These are phyloP conservation scores for Fusarium pseudonygamai DNA, from an alignment of 2,329 filamentous ascomycete species.

Conservation along the genomic window DNA sequence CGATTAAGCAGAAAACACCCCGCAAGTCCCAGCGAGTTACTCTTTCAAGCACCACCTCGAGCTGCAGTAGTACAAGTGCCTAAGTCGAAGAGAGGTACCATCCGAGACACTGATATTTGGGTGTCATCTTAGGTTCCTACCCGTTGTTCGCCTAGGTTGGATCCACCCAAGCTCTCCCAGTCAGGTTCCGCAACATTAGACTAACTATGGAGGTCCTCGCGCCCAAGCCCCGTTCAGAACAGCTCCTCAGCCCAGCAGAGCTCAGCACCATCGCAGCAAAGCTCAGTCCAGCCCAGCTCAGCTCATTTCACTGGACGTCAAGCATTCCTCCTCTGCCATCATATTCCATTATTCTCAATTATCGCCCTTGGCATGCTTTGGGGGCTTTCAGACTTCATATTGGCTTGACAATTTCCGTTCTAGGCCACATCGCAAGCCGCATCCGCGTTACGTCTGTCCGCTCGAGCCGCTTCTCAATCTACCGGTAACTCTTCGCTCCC, in stretches of 20 bases:
- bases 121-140: constrained; percentile 37
- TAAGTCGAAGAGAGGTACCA: constrained; percentile 29
- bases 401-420: constrained; percentile 32
- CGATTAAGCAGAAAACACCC: constrained; percentile 41
- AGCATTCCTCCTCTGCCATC: constrained; percentile 44
- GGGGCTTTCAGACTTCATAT: constrained; percentile 22
- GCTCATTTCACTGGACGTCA: constrained; percentile 42
- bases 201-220: constrained; percentile 14
- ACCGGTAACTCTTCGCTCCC: constrained; percentile 1
- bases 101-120: constrained; percentile 26
- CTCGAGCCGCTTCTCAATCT: constrained; percentile 23
- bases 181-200: constrained; percentile 26
- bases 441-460: constrained; percentile 15
- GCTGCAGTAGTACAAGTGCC: constrained; percentile 15
- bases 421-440: constrained; percentile 23
- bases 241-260: constrained; percentile 33
- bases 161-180: constrained; percentile 16
- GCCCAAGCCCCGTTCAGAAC: constrained; percentile 34
- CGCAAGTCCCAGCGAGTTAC: constrained; percentile 34
- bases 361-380: constrained; percentile 29
- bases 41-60: constrained; percentile 12
- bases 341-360: constrained; percentile 34
- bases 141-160: constrained; percentile 19
- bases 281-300: constrained; percentile 38
- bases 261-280: constrained; percentile 17